A percentile compares a stretch with the other conserved stretches of the same genome.
phyloP scores from a whole-genome alignment of 352 stramenopile genomes.

The Globisporangium nunn region DNA sequence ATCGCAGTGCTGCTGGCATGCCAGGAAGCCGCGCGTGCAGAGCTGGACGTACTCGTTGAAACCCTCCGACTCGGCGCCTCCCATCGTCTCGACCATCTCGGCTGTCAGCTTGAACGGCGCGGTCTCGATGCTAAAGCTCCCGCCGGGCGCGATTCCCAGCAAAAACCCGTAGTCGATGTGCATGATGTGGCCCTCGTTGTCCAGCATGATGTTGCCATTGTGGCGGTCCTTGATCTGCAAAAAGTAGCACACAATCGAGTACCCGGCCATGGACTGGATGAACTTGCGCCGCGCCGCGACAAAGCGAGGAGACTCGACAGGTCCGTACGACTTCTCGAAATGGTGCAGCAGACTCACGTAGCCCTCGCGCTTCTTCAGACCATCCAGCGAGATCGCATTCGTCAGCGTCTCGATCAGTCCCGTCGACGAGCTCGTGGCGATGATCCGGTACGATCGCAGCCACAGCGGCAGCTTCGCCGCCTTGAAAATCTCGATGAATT shows the following conservation, averaged over 20 bases:
- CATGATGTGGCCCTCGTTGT: constrained; percentile 97
- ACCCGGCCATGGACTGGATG: constrained; percentile 95
- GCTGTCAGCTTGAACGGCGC: constrained; percentile 99
- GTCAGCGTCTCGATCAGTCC: constrained; percentile 97
- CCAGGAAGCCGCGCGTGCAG: constrained; percentile 96
- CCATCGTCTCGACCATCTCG: constrained; percentile 98
- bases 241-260: constrained; percentile 98
- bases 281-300: constrained; percentile 93
- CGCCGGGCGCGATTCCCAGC: constrained; percentile 96
- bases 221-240: constrained; percentile 99
- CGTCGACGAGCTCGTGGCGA: constrained; percentile 92
- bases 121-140: constrained; percentile 98
- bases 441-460: constrained; percentile 96
- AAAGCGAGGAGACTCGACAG: constrained; percentile 82
- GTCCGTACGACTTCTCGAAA: constrained; percentile 94
- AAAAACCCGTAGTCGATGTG: constrained; percentile 99
- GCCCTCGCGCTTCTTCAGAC: constrained; percentile 94
- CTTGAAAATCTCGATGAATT: constrained; percentile 96
- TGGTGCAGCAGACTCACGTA: constrained; percentile 92
- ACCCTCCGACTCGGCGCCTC: constrained; percentile 80
- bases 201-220: constrained; percentile 99
- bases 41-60: constrained; percentile 97
- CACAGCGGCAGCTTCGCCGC: constrained; percentile 92
- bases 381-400: constrained; percentile 97
- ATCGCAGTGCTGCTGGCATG: constrained; percentile 92